A percentile compares a stretch with the other conserved stretches of the same genome.
Conservation (phyloP, 2,329 filamentous ascomycete species). For the Alternaria triticimaculans region DNA sequence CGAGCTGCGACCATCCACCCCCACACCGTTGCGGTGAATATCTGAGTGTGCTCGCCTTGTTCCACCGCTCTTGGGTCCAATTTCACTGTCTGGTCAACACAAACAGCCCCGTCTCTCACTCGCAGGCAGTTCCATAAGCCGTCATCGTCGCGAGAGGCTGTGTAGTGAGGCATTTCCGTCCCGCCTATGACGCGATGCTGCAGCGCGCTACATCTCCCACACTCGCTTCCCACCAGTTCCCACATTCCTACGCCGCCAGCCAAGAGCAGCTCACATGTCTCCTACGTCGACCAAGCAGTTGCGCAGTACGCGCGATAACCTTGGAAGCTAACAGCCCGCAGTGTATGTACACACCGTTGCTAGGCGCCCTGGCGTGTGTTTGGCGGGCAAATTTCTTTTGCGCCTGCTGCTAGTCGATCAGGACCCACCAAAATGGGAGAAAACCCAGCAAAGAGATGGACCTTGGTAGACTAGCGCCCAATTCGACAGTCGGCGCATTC, state of each 20-base stretch:
- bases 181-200: conserved; percentile 28
- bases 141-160: conserved; percentile 15
- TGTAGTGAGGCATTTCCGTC: conserved; percentile 3
- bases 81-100: neutral
- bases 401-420: neutral
- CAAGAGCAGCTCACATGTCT: neutral
- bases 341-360: neutral
- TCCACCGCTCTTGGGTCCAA: conserved; percentile 1
- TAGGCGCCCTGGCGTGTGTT: neutral
- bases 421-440: neutral
- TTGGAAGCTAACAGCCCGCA: neutral
- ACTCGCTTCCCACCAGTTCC: neutral
- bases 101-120: conserved; percentile 10
- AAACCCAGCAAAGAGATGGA: neutral
- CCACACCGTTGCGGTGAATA: neutral
- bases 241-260: neutral
- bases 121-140: conserved; percentile 11
- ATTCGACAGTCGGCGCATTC: neutral
- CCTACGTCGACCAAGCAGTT: neutral
- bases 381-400: neutral
- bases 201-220: conserved; percentile 18
- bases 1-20: neutral
- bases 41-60: neutral
- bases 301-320: neutral
- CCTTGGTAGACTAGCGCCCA: neutral